These are phyloP conservation scores for Cyclostephanos invisitatus DNA, from an alignment of 108 stramenopile species.

Conservation along the genomic window DNA sequence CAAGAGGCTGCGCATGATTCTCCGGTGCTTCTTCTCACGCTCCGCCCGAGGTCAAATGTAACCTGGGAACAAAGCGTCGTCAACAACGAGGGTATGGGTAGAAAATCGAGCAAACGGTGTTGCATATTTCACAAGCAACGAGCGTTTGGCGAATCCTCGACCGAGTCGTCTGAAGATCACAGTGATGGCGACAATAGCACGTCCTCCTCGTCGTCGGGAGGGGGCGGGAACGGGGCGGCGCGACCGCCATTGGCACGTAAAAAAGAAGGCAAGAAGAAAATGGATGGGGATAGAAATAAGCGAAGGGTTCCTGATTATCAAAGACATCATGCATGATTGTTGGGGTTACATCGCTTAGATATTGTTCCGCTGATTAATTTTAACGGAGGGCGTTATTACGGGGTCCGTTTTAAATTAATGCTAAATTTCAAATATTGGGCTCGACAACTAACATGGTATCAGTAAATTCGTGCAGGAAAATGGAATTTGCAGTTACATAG, in stretches of 20 bases:
- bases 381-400: neutral
- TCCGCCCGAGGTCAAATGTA: slow-evolving; percentile 40
- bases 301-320: slow-evolving; percentile 77
- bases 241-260: slow-evolving; percentile 50
- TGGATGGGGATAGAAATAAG: slow-evolving; percentile 52
- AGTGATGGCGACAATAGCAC: slow-evolving; percentile 34
- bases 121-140: slow-evolving; percentile 96
- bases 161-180: slow-evolving; percentile 74
- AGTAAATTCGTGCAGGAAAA: neutral
- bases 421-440: neutral
- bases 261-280: slow-evolving; percentile 49
- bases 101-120: slow-evolving; percentile 92
- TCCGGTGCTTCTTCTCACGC: slow-evolving; percentile 32
- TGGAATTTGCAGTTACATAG: neutral
- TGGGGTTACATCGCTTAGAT: neutral
- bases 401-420: neutral
- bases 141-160: slow-evolving; percentile 88
- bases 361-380: neutral
- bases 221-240: slow-evolving; percentile 34
- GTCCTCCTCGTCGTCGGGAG: slow-evolving; percentile 43
- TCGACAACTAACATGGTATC: neutral
- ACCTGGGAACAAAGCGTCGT: slow-evolving; percentile 81
- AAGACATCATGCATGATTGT: slow-evolving; percentile 73
- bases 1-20: slow-evolving; percentile 20
- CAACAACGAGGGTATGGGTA: slow-evolving; percentile 92